phyloP scores from a whole-genome alignment of 2,329 filamentous ascomycete species.

The Venturia asperata region DNA sequence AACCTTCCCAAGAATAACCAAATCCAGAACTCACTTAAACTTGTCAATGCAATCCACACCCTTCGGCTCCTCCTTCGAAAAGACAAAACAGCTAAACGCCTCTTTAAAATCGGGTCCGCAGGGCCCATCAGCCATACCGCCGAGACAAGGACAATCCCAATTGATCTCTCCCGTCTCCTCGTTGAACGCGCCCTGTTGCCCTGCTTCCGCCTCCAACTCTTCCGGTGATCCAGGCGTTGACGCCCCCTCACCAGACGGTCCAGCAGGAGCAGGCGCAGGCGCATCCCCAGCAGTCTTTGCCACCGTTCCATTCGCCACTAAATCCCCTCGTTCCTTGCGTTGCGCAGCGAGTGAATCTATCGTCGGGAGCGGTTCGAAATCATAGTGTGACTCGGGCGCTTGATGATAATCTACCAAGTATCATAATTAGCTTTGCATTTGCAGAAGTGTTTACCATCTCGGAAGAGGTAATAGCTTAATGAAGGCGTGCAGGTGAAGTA shows the following conservation, averaged over 20 bases:
- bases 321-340: slow-evolving; percentile 28
- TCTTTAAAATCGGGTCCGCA: slow-evolving; percentile 93
- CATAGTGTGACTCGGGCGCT: slow-evolving; percentile 35
- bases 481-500: slow-evolving; percentile 3
- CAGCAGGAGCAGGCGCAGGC: slow-evolving; percentile 19
- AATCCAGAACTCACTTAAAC: slow-evolving; percentile 66
- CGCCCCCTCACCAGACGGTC: slow-evolving; percentile 6
- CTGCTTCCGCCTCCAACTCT: slow-evolving; percentile 71
- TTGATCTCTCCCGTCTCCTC: slow-evolving; percentile 99
- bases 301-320: slow-evolving; percentile 19
- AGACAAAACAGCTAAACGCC: slow-evolving; percentile 98
- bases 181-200: slow-evolving; percentile 88
- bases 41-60: slow-evolving; percentile 96
- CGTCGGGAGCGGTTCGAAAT: slow-evolving; percentile 35
- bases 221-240: slow-evolving; percentile 36
- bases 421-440: background rate
- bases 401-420: slow-evolving; percentile 20
- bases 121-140: slow-evolving; percentile 93
- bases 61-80: slow-evolving; percentile 88
- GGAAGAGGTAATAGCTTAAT: background rate
- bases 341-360: slow-evolving; percentile 32
- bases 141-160: slow-evolving; percentile 97
- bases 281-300: too few species aligned
- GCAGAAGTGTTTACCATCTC: too few species aligned
- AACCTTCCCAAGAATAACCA: background rate